Evolutionary conservation across 1,284 basidiomycete species (phyloP).

Genomic region (Trichosporon faecale): DNA sequence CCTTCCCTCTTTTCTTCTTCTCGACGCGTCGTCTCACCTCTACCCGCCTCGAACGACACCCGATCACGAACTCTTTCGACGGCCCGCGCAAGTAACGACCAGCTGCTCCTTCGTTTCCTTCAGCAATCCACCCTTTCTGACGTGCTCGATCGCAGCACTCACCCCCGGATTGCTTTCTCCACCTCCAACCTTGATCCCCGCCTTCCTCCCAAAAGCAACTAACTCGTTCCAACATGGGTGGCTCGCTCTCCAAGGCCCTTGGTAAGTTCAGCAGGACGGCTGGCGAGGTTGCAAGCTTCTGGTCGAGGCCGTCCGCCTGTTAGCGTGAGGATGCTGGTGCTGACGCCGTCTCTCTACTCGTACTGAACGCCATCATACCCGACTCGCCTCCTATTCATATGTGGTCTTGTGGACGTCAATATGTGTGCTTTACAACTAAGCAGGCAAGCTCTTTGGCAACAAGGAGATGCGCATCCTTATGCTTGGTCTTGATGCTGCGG

Average conservation of each 20-base stretch:
- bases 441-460: constrained; percentile 61
- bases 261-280: constrained; percentile 34
- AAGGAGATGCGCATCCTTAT: constrained; percentile 64
- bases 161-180: background rate
- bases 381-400: background rate
- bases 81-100: constrained; percentile 5
- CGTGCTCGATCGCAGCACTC: constrained; percentile 2
- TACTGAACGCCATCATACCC: background rate
- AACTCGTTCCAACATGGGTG: constrained; percentile 51
- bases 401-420: background rate
- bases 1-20: constrained; percentile 2
- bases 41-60: background rate
- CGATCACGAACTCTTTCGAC: constrained; percentile 6
- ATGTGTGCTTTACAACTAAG: background rate
- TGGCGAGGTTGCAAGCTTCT: background rate
- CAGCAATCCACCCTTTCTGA: background rate
- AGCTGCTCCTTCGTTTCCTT: background rate
- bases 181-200: background rate
- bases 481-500: constrained; percentile 92
- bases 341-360: constrained; percentile 10
- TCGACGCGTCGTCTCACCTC: constrained; percentile 2
- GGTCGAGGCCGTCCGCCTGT: background rate
- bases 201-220: background rate
- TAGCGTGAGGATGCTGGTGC: background rate
- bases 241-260: constrained; percentile 52